Percentiles rank a stretch among this genome's conserved stretches.
Evolutionary conservation across 805 yeast genomes (phyloP).

Genomic region (Kurtzmaniella fragi): DNA sequence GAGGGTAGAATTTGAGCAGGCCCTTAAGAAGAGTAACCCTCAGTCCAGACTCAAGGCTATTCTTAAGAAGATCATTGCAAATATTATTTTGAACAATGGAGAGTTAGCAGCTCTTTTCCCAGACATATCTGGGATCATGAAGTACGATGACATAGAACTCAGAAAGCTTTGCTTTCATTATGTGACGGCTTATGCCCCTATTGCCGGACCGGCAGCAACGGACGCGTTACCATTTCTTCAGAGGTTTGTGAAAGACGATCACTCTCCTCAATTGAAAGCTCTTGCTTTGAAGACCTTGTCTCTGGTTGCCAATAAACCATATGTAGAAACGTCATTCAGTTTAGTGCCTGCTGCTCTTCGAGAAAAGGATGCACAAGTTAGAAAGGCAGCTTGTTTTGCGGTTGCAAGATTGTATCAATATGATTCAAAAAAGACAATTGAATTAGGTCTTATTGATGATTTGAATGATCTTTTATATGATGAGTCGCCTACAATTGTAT

Average conservation of each 20-base stretch:
- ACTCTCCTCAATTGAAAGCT: conserved; percentile 46
- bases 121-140: conserved; percentile 54
- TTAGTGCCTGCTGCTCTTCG: conserved; percentile 29
- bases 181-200: conserved; percentile 54
- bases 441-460: conserved; percentile 38
- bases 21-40: conserved; percentile 37
- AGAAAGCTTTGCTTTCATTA: conserved; percentile 69
- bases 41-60: conserved; percentile 30
- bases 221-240: conserved; percentile 53
- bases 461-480: conserved; percentile 56
- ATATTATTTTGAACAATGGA: conserved; percentile 74
- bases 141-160: conserved; percentile 57
- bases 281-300: conserved; percentile 63
- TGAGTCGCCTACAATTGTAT: conserved; percentile 53
- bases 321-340: conserved; percentile 39
- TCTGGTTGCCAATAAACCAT: conserved; percentile 52
- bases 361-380: conserved; percentile 54
- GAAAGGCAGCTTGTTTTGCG: conserved; percentile 66
- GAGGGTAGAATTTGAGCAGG: conserved; percentile 39
- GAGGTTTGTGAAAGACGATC: conserved; percentile 44
- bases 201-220: conserved; percentile 49
- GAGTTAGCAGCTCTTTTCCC: conserved; percentile 68
- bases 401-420: conserved; percentile 63
- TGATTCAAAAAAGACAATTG: conserved; percentile 42
- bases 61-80: conserved; percentile 73